Evolutionary conservation across 140 eudicot genomes (phyloP).

Genomic region (Senecio squalidus): DNA sequence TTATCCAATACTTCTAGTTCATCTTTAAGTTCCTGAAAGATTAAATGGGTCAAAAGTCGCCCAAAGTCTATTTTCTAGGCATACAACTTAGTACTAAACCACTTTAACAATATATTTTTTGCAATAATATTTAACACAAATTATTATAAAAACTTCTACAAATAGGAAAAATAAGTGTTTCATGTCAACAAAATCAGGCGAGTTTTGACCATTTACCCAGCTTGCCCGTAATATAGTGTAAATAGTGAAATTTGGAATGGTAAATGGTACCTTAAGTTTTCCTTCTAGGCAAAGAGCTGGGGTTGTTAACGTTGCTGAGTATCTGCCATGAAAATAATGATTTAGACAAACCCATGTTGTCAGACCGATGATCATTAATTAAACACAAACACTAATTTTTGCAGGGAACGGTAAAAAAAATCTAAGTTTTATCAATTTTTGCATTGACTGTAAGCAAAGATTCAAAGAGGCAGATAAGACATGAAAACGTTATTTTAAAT

Average conservation of each 20-base stretch:
- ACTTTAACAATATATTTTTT: background rate
- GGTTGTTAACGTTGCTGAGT: slow-evolving; percentile 62
- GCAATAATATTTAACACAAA: background rate
- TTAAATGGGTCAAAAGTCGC: background rate
- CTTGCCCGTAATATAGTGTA: background rate
- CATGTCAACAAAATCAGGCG: background rate
- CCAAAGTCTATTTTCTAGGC: background rate
- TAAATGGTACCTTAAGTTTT: slow-evolving; percentile 62
- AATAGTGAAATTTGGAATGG: background rate
- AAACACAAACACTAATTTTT: background rate
- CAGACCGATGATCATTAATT: background rate
- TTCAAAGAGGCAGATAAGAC: no score
- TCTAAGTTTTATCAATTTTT: background rate
- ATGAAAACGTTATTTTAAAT: no score
- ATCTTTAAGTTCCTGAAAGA: slow-evolving; percentile 64
- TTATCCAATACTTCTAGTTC: slow-evolving; percentile 55
- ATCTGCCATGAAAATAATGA: slow-evolving; percentile 42
- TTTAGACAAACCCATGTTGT: slow-evolving; percentile 10
- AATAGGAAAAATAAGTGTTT: background rate
- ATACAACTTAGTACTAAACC: background rate
- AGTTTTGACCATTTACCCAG: background rate
- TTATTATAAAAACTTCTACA: no score
- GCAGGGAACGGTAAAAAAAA: background rate
- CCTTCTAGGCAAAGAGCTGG: slow-evolving; percentile 75
- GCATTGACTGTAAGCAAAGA: no score